Evolutionary conservation across 139 green algal species (phyloP).

Genomic region (Picochlorum sp.): DNA sequence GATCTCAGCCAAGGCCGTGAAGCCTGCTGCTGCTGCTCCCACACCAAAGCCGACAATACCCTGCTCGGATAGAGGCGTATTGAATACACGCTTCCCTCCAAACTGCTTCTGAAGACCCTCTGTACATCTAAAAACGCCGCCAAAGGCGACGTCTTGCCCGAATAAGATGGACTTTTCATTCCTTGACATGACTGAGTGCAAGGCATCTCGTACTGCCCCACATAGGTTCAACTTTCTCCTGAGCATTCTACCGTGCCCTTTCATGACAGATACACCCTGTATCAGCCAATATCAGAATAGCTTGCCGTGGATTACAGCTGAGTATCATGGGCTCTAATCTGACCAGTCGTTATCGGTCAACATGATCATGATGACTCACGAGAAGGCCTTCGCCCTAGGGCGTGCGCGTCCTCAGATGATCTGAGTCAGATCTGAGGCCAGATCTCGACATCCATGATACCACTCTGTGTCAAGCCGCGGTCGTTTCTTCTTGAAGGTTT

Average conservation of each 20-base stretch:
- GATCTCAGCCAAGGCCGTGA: conserved; percentile 76
- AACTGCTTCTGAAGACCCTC: conserved; percentile 66
- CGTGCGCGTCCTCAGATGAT: no score
- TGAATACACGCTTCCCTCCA: conserved; percentile 78
- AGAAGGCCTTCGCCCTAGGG: no score
- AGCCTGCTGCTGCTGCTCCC: conserved; percentile 66
- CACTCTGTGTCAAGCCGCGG: neutral
- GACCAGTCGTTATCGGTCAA: no score
- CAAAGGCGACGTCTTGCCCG: conserved; percentile 88
- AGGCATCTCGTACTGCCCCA: conserved; percentile 71
- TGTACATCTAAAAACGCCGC: conserved; percentile 88
- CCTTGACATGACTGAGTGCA: neutral
- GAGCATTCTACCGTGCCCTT: neutral
- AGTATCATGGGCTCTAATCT: no score
- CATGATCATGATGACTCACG: no score
- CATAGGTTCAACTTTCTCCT: conserved; percentile 64
- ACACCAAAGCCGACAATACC: conserved; percentile 89
- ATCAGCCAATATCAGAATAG: neutral
- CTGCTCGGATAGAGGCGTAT: conserved; percentile 85
- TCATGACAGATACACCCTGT: neutral
- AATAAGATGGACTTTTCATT: conserved; percentile 60
- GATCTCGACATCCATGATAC: no score
- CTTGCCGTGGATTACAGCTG: no score
- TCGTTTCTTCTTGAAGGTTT: no score
- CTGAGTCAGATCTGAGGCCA: no score